These are phyloP conservation scores for Hippophae rhamnoides DNA, from an alignment of 306 rosid species.

Conservation along the genomic window DNA sequence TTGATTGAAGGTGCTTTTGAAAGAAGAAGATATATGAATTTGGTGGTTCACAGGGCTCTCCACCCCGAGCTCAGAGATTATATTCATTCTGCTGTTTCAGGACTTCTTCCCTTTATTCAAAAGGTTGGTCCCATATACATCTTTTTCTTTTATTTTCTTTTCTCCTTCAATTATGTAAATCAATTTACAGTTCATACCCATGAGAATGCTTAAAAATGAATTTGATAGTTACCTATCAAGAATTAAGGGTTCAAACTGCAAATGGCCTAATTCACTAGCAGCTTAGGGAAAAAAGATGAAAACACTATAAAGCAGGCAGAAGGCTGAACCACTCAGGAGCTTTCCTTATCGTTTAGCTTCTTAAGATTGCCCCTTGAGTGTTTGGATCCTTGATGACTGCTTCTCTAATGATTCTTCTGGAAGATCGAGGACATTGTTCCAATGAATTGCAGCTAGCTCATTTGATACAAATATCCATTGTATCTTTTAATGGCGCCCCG, in stretches of 20 bases:
- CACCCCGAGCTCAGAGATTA: slow-evolving; percentile 81
- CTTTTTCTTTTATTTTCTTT: not conserved
- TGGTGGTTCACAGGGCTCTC: slow-evolving; percentile 71
- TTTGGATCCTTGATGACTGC: too few relatives aligned
- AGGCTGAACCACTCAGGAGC: too few relatives aligned
- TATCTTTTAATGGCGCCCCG: not conserved
- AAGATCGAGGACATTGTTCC: not conserved
- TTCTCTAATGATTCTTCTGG: too few relatives aligned
- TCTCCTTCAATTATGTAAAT: not conserved
- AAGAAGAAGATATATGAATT: slow-evolving; percentile 75
- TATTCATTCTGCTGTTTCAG: slow-evolving; percentile 61
- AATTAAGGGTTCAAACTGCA: too few relatives aligned
- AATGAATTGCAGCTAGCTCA: not conserved
- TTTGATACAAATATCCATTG: not conserved
- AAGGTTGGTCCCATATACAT: slow-evolving; percentile 37
- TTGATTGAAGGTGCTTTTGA: slow-evolving; percentile 69
- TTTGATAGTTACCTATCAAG: too few relatives aligned
- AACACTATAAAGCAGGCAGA: too few relatives aligned
- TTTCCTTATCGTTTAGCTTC: too few relatives aligned
- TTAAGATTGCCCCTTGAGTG: too few relatives aligned
- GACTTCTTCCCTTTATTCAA: slow-evolving; percentile 62
- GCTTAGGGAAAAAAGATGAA: too few relatives aligned
- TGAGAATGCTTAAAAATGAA: not conserved
- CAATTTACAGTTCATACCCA: not conserved
- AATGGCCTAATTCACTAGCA: too few relatives aligned